Percentiles rank a stretch among this genome's conserved stretches.
Conservation (phyloP, 805 yeast species). For the Priceomyces castillae region DNA sequence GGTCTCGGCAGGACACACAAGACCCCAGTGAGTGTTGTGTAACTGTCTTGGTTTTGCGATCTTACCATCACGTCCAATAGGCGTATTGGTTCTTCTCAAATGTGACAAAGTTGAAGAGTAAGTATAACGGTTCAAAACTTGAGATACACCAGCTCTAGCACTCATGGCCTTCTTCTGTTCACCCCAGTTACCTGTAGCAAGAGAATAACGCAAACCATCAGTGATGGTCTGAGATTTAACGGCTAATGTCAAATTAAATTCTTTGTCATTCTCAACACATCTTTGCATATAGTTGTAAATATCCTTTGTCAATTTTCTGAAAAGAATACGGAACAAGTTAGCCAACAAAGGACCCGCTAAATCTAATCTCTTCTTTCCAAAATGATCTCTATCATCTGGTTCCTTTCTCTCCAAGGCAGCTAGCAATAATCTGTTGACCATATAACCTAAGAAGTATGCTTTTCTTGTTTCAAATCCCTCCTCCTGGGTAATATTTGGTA, state of each 20-base stretch:
- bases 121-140: conserved; percentile 95
- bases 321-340: conserved; percentile 88
- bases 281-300: conserved; percentile 98
- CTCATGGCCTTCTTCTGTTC: conserved; percentile 99
- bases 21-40: conserved; percentile 99
- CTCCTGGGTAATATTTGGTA: conserved; percentile 96
- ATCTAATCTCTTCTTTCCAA: conserved; percentile 97
- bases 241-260: conserved; percentile 92
- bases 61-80: conserved; percentile 99
- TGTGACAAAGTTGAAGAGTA: conserved; percentile 98
- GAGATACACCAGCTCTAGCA: conserved; percentile 98
- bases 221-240: conserved; percentile 97
- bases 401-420: conserved; percentile 97
- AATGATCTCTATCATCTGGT: conserved; percentile 99
- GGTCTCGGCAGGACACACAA: conserved; percentile 99
- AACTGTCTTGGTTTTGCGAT: conserved; percentile 98
- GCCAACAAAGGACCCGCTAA: conserved; percentile 98
- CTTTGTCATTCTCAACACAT: conserved; percentile 97
- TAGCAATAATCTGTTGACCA: conserved; percentile 90
- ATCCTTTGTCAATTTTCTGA: conserved; percentile 93
- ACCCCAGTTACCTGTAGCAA: conserved; percentile 99
- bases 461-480: conserved; percentile 96
- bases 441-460: conserved; percentile 95
- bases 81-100: conserved; percentile 97
- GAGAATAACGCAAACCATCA: conserved; percentile 93